Evolutionary conservation across 768 basidiomycete genomes (phyloP), one percentile per base, ranked within the genome.

Genomic region (Leccinum imitatum): DNA sequence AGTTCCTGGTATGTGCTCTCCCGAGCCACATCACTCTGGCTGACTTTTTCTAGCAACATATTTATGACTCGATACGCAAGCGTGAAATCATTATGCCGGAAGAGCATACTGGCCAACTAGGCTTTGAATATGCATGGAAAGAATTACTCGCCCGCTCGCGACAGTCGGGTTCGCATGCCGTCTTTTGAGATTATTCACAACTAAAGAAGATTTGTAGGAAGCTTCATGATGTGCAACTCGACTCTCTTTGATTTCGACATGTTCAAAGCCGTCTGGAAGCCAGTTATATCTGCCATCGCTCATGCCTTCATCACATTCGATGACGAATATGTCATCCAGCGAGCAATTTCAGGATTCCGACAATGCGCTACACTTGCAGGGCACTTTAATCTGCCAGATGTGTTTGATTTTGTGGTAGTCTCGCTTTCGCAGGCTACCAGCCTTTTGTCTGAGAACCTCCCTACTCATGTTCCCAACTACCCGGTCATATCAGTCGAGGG

Each of bases 51-150:
- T 35, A 97, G 95, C 85, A 88, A 78, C 82, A 82, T 48, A 93
- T 98, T 54, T 98, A 93, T 65, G 95, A 98, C 65, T 94, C 92
- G 1, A 97, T 99, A 67, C 86, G 91, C 55, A 95, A 91, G 75
- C 81, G 87, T 47, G 97, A 99, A 76, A 98, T 99, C 57, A 83
- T 98, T 53, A 90, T 99, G 87, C 96, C 97, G 0, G 95, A 98
- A 74, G 97, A 99, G 67, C 97, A 99, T 68, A 91, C 88, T 9
- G 97, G 96, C 2, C 93, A 93, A 69, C 82, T 96, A 50, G 97
- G 97, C 9, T 99, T 99, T 71, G 97, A 98, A 66, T 97, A 96
- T 71, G 96, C 97, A 17, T 99, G 97, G 97, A 98, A 97, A 71
- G 95, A 98, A 66, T 79, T 99, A 10, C 81, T 98, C 39, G 75